A percentile compares a stretch with the other conserved stretches of the same genome.
These are phyloP conservation scores for Suillus plorans DNA, from an alignment of 768 basidiomycete genomes.

Conservation along the genomic window DNA sequence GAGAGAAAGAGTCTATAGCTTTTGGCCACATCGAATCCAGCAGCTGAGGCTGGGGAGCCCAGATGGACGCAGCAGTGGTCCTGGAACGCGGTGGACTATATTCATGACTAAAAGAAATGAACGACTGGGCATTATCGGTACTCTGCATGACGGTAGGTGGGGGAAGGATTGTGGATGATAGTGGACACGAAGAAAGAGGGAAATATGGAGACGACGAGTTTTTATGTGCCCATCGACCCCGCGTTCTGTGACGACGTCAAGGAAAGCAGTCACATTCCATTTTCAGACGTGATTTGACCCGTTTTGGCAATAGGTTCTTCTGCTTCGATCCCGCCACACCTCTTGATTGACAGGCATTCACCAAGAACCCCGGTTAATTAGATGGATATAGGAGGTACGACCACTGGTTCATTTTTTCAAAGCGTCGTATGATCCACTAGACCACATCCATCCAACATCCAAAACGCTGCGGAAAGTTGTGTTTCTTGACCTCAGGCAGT, in stretches of 20 bases:
- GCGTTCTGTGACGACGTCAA: conserved; percentile 32
- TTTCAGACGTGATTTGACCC: conserved; percentile 30
- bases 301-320: conserved; percentile 27
- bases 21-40: conserved; percentile 68
- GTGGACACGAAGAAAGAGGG: conserved; percentile 41
- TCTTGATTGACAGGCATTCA: conserved; percentile 31
- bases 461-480: not conserved
- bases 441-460: too few relatives aligned
- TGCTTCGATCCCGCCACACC: conserved; percentile 24
- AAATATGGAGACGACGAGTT: conserved; percentile 18
- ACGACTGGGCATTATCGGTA: conserved; percentile 23
- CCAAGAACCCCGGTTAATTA: conserved; percentile 18
- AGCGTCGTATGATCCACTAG: not conserved
- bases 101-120: conserved; percentile 37
- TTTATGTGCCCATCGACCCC: conserved; percentile 36
- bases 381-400: conserved; percentile 3
- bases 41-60: conserved; percentile 80
- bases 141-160: conserved; percentile 29
- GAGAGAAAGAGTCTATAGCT: conserved; percentile 60
- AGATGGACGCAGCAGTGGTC: conserved; percentile 60
- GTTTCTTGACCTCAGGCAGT: not conserved
- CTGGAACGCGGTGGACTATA: conserved; percentile 40
- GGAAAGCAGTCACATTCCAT: conserved; percentile 30
- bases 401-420: not conserved
- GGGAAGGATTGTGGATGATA: conserved; percentile 36